Evolutionary conservation across 1,284 basidiomycete species (phyloP).

Genomic region (Tetrapyrgos nigripes): DNA sequence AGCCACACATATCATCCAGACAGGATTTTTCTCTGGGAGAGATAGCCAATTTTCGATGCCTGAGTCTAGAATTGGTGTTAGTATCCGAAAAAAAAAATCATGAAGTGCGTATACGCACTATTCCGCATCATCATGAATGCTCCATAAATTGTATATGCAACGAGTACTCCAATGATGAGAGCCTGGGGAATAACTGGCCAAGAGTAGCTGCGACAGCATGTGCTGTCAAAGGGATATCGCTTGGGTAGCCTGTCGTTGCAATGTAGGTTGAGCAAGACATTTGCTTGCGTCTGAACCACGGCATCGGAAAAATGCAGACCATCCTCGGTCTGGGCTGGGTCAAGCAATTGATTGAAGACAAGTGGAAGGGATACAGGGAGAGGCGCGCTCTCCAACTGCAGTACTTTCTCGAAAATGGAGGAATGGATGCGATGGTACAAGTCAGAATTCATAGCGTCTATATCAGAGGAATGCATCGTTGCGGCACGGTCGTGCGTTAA

Average conservation of each 20-base stretch:
- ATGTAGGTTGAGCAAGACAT: constrained; percentile 79
- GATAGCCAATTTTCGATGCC: constrained; percentile 3
- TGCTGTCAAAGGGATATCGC: constrained; percentile 76
- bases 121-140: constrained; percentile 45
- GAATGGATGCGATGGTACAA: constrained; percentile 71
- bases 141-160: constrained; percentile 59
- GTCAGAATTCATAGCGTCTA: constrained; percentile 90
- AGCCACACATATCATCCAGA: constrained; percentile 70
- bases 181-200: constrained; percentile 67
- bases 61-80: constrained; percentile 4
- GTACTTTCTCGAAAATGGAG: constrained; percentile 35
- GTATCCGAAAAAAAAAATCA: neutral
- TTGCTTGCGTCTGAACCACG: constrained; percentile 75
- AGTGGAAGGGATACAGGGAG: constrained; percentile 67
- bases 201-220: constrained; percentile 84
- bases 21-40: constrained; percentile 41
- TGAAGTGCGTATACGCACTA: neutral
- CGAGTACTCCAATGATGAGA: constrained; percentile 49
- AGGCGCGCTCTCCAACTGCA: constrained; percentile 30
- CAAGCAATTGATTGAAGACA: constrained; percentile 82
- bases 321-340: constrained; percentile 77
- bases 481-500: constrained; percentile 66
- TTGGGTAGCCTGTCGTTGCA: constrained; percentile 82
- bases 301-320: constrained; percentile 81
- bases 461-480: constrained; percentile 77